Base-by-base conservation (phyloP, 495 filamentous ascomycete species). In the Talaromyces adpressus region DNA sequence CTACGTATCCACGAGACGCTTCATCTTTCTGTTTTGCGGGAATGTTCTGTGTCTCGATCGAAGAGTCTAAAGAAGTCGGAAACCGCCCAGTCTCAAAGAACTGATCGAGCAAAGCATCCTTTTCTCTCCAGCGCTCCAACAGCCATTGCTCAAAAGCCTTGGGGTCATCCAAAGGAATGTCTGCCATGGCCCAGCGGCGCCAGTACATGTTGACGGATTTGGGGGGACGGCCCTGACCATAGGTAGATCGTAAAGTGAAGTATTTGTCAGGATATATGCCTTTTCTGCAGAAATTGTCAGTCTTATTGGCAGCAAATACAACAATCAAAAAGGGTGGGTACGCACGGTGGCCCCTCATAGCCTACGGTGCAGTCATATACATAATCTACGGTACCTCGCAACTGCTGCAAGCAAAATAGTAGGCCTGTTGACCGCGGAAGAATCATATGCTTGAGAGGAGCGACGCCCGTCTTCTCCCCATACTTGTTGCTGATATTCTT, bases 141-240 rank as follows among this genome's bases (percentile, higher is more conserved):
- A 88, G 69, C 87, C 87, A 89, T 20, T 70, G 68, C 53, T 82
- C 80, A 65, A 89, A 89, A 12, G 73, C 75, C 47, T 82, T 72
- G 6, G 75, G 73, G 64, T 89, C 80, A 57, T 85, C 77, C 4
- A 87, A 66, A n/a, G 87, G 87, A 34, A 89, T 86, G 3, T 78
- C 73, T 12, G 80, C 72, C 25, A 88, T 69, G 14, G 77, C 69
- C 66, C 86, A 88, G 18, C 86, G 79, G 51, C 87, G 77, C 87
- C 87, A 89, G 71, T 89, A 79, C 83, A 89, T 85, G 66, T 89
- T 89, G 59, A 89, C 85, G 6, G 84, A 88, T 59, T 85, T 88
- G 22, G 87, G 87, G 4, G 85, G 83, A n/a, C 85, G 80, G 39
- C 87, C 87, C 72, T 88, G 81, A 14, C 85, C 74, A 64, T 84